phyloP scores from a whole-genome alignment of 768 basidiomycete species.

The Xerocomus spinulosus region DNA sequence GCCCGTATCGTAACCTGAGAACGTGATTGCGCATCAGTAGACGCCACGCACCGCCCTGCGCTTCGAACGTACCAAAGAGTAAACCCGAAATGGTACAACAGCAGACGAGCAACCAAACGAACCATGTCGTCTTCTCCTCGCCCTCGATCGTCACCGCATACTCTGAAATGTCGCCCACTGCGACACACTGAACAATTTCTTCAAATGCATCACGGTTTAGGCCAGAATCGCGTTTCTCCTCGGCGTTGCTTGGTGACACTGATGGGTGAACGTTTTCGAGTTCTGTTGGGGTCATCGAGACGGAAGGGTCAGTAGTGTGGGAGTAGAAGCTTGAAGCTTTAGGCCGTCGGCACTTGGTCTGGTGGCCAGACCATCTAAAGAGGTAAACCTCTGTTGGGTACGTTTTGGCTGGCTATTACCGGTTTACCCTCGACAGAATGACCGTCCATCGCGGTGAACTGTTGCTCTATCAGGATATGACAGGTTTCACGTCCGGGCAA shows the following conservation, averaged over 20 bases:
- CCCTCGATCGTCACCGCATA: conserved; percentile 57
- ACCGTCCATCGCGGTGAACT: too few relatives aligned
- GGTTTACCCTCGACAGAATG: too few relatives aligned
- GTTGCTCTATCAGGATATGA: too few relatives aligned
- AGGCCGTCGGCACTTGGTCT: neutral
- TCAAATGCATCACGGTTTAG: conserved; percentile 10
- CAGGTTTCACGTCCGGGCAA: too few relatives aligned
- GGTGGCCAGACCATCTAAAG: too few relatives aligned
- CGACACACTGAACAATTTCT: conserved; percentile 12
- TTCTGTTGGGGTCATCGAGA: neutral
- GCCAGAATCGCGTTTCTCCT: conserved; percentile 1
- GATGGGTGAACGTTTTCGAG: neutral
- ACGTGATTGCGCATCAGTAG: neutral
- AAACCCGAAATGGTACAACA: conserved; percentile 74
- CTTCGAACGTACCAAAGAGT: conserved; percentile 55
- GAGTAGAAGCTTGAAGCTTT: neutral
- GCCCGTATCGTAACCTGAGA: conserved; percentile 73
- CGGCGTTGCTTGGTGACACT: neutral
- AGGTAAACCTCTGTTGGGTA: too few relatives aligned
- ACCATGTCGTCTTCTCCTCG: conserved; percentile 63
- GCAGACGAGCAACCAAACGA: conserved; percentile 72
- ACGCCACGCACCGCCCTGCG: neutral
- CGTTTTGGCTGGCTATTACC: too few relatives aligned
- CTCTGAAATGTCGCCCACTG: conserved; percentile 52
- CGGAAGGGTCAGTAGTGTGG: neutral